A percentile compares a stretch with the other conserved stretches of the same genome.
Evolutionary conservation across 192 early-diverging fungal species (phyloP).

Genomic region (Globomyces pollinis-pini): DNA sequence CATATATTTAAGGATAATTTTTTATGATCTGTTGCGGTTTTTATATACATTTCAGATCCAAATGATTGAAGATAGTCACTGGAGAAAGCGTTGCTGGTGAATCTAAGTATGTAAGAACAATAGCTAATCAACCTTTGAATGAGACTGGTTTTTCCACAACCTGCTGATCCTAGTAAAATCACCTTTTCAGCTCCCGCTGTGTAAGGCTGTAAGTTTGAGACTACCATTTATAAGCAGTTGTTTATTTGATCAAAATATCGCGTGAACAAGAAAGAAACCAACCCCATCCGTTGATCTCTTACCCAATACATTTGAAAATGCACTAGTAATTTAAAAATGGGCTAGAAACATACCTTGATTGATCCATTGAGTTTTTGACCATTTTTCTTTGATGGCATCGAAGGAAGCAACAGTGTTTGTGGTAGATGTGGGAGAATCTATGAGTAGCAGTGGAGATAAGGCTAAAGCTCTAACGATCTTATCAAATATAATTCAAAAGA

Average conservation of each 20-base stretch:
- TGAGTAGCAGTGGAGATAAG: slow-evolving; percentile 33
- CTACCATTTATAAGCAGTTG: too few relatives aligned
- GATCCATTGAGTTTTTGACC: too few relatives aligned
- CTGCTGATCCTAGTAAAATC: background rate
- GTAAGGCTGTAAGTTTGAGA: background rate
- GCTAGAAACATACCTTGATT: too few relatives aligned
- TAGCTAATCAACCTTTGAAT: slow-evolving; percentile 4
- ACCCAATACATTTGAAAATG: too few relatives aligned
- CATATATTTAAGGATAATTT: slow-evolving; percentile 43
- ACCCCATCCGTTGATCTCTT: too few relatives aligned
- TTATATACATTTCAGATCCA: slow-evolving; percentile 44
- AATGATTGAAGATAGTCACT: slow-evolving; percentile 46
- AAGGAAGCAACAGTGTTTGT: slow-evolving; percentile 46
- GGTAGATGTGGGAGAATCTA: slow-evolving; percentile 39
- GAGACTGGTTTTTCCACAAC: background rate
- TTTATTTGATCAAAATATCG: too few relatives aligned
- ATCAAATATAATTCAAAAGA: background rate
- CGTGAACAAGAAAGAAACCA: too few relatives aligned
- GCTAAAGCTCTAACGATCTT: slow-evolving; percentile 4
- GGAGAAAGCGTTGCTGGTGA: slow-evolving; percentile 16
- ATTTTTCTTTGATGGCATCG: too few relatives aligned
- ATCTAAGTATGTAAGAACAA: background rate
- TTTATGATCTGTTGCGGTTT: slow-evolving; percentile 33
- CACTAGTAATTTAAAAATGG: too few relatives aligned
- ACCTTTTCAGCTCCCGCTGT: slow-evolving; percentile 1